Base-by-base conservation (phyloP, 805 yeast species). In the Trichomonascus vanleenenianus region DNA sequence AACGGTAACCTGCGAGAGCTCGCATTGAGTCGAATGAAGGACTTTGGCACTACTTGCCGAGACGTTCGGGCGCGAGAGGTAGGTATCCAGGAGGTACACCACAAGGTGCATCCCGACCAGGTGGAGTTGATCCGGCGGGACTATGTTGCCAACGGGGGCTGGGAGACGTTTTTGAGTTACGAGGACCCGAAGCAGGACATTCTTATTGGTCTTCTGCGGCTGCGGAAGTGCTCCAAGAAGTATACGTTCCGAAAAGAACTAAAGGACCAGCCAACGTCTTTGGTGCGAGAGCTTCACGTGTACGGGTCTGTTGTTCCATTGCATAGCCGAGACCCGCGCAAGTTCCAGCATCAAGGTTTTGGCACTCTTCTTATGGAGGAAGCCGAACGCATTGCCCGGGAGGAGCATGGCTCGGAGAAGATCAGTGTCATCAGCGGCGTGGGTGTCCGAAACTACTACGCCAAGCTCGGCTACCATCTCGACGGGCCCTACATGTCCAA, bases 401-500 rank as follows among this genome's bases (percentile, higher is more conserved):
- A 88, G 58, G 98, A 93, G 62, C 98, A 93, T 63, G 95, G 96
- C 0, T 83, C 95, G 3, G 71, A 74, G 43, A 93, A 93, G 68
- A 83, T 93, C 32, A 80, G 95, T 62, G 98, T 93, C 45, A 93
- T 93, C 55, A 82, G 94, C 30, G 98, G 98, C 54, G 97, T 93
- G 35, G 98, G 98, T 54, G 98, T 93, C 33, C 76, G 98, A 62
- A 93, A 91, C 63, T 93, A 93, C 67, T 93, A 93, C 58, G 91
- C 87, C 14, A 83, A 86, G 58, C 72, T 93, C 50, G 98, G 98
- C 3, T 93, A 93, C 65, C 76, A 74, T 52, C 71, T 93, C 50
- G 98, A 93, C 59, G 98, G 98, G 2, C 97, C 97, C 12, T 93
- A 75, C 66, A 93, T 93, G 98, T 89, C 97, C n/a, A 93, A 84